Evolutionary conservation across 2,329 filamentous ascomycete genomes (phyloP).

Genomic region (Lojkania enalia): DNA sequence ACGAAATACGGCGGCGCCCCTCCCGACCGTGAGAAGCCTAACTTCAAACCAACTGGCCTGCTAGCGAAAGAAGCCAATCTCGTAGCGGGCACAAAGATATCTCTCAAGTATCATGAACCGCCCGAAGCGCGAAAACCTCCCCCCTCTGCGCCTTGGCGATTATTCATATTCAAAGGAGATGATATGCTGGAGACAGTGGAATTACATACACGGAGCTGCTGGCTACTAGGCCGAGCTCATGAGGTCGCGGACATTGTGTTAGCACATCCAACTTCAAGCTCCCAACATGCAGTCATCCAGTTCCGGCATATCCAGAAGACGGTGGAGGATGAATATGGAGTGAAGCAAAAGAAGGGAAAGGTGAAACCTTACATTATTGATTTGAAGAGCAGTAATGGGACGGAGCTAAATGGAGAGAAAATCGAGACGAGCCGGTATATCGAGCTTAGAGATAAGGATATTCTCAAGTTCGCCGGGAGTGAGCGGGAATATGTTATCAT

Average conservation of each 20-base stretch:
- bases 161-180: constrained; percentile 88
- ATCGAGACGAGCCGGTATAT: constrained; percentile 78
- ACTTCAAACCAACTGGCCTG: constrained; percentile 77
- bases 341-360: constrained; percentile 45
- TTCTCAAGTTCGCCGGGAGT: constrained; percentile 84
- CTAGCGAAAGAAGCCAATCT: constrained; percentile 88
- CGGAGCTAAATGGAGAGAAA: constrained; percentile 73
- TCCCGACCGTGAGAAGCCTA: constrained; percentile 79
- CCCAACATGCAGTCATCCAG: constrained; percentile 94
- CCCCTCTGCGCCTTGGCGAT: constrained; percentile 75
- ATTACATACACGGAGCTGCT: constrained; percentile 77
- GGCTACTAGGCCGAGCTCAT: constrained; percentile 82
- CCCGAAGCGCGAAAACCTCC: constrained; percentile 88
- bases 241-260: constrained; percentile 80
- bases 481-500: constrained; percentile 95
- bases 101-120: constrained; percentile 95
- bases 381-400: constrained; percentile 91
- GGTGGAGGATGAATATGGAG: constrained; percentile 80
- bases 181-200: constrained; percentile 82
- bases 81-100: constrained; percentile 73
- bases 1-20: constrained; percentile 39
- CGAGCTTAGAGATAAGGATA: constrained; percentile 85
- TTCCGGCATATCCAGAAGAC: constrained; percentile 83
- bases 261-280: constrained; percentile 90
- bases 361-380: constrained; percentile 85